Evolutionary conservation across 257 asterid genomes (phyloP), one percentile per base, ranked within the genome.

Genomic region (Solanum neorickii): DNA sequence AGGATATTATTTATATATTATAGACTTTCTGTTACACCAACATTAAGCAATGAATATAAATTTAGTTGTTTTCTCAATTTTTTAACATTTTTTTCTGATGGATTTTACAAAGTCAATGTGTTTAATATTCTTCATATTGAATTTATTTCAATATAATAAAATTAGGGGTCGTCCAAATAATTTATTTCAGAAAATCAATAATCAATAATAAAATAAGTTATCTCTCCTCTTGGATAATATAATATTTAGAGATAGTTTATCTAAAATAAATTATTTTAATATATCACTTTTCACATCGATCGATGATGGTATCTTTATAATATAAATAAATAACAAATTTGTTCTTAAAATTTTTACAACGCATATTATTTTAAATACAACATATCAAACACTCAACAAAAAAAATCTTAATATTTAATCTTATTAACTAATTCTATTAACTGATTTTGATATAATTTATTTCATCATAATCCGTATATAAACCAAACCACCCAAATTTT

Each of bases 161-260:
- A 60, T 20, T 21, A 21, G 62, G 23, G 23, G 4, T 52, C 60
- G 1, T 16, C 10, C 23, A 9, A 52, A 52, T 52, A 52, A 52
- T 3, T 52, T 52, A 16, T 52, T 52, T 1, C 23, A 52, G 16
- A 52, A 33, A 33, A 52, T 52, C 18, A 16, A 52, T 52, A 52
- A 52, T 52, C 7, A 52, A 52, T 0, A 6, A 0, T 6, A 9
- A 3, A 1, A 6, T 52, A 16, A 52, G 62, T 52, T 52, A 52
- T 52, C 0, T 0, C 10, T 52, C 1, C 20, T 0, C 7, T 16
- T 52, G 4, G 4, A 3, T 52, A 16, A 3, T 16, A 52, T 52
- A 16, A 21, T 52, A 16, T 52, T 52, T 52, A 0, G 10, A 16
- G 23, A 52, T 52, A 52, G 6, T 9, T 52, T 52, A 52, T 52